These are phyloP conservation scores for Cladobotryum protrusum DNA, from an alignment of 2,329 filamentous ascomycete genomes.

Conservation along the genomic window DNA sequence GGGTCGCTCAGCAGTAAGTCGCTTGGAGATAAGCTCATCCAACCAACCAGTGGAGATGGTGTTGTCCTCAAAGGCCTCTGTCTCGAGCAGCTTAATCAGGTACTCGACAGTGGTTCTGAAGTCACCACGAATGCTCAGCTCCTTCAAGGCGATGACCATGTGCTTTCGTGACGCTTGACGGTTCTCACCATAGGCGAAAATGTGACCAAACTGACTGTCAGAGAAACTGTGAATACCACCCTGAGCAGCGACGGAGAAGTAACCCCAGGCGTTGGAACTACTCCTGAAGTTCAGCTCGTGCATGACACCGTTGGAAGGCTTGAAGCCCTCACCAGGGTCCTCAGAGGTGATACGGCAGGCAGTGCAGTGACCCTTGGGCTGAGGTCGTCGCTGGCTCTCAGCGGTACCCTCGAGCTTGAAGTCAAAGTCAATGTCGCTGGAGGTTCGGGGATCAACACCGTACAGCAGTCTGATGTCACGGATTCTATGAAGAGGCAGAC, in stretches of 20 bases:
- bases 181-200: conserved; percentile 98
- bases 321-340: conserved; percentile 98
- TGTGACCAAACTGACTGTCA: conserved; percentile 97
- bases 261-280: conserved; percentile 99
- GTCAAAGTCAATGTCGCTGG: conserved; percentile 89
- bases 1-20: conserved; percentile 90
- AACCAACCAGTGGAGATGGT: conserved; percentile 99
- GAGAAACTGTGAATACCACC: conserved; percentile 99
- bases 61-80: conserved; percentile 96
- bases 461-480: conserved; percentile 94
- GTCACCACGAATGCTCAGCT: conserved; percentile 98
- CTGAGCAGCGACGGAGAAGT: conserved; percentile 95
- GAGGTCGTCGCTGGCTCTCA: conserved; percentile 80
- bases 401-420: conserved; percentile 82
- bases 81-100: conserved; percentile 96
- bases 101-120: conserved; percentile 99
- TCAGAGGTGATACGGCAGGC: conserved; percentile 99
- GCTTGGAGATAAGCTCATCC: conserved; percentile 97
- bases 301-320: conserved; percentile 97
- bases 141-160: conserved; percentile 98
- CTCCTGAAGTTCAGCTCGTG: conserved; percentile 98
- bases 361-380: conserved; percentile 93
- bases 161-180: conserved; percentile 93
- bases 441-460: conserved; percentile 83
- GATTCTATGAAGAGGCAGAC: conserved; percentile 89